Evolutionary conservation across 306 rosid species (phyloP), one percentile per base, ranked within the genome.

Genomic region (Pueraria montana): DNA sequence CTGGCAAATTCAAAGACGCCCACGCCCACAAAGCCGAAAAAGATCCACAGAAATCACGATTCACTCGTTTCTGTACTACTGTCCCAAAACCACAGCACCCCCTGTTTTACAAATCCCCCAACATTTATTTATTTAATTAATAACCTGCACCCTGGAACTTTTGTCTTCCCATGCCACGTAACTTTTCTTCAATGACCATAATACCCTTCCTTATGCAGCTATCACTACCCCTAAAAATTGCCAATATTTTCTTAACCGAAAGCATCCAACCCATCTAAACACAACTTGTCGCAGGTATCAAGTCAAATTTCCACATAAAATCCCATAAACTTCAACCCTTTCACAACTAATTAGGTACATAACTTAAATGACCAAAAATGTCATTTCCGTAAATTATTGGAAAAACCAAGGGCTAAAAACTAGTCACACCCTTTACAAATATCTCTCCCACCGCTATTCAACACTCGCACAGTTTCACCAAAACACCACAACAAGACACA

Each of bases 81-180:
- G 20, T 6, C 10, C 63, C 59, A 87, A 89, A 83, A 89, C 92
- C 86, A 85, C 87, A 66, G 89, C 86, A 74, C 89, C 89, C 90
- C 70, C 61, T 36, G 86, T 61, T 77, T 89, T 85, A 40, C n/a
- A 45, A 52, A 49, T 71, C 68, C 64, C 64, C 72, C 11, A 74
- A 1, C n/a, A n/a, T n/a, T 32, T 10, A 30, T 69, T 77, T 61
- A 9, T 36, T 32, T 23, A 4, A 17, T 11, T 11, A 11, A 6
- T 53, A 27, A 45, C 14, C 38, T 20, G 48, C 8, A 49, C 21
- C 18, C 10, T 67, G 30, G 0, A 65, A 38, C 73, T 20, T 58
- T 43, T 46, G 10, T 56, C 3, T 18, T 52, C 1, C 24, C 8
- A 12, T 5, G 59, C 42, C 23, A 10, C 27, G 16, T 1, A 0